phyloP scores from a whole-genome alignment of 2,329 filamentous ascomycete species.

The Ceratocystis alfenasii region DNA sequence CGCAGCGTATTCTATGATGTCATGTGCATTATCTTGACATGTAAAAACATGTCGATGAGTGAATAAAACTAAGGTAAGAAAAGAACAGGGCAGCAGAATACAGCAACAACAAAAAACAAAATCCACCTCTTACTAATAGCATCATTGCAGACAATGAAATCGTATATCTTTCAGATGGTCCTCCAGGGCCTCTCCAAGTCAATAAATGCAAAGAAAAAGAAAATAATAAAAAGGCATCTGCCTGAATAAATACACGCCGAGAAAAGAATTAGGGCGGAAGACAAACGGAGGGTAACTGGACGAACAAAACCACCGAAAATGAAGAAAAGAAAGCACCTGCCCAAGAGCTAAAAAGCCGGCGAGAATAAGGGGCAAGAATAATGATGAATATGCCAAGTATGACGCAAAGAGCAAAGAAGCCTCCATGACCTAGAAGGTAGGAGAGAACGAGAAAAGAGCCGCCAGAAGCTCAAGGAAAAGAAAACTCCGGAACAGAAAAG shows the following conservation, averaged over 20 bases:
- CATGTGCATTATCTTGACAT: conserved; percentile 21
- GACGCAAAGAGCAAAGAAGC: conserved; percentile 15
- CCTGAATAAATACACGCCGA: not conserved
- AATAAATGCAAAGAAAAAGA: conserved; percentile 5
- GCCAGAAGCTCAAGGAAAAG: conserved; percentile 17
- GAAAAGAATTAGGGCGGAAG: conserved; percentile 8
- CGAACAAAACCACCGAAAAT: not conserved
- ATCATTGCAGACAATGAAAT: conserved; percentile 22
- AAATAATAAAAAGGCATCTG: not conserved
- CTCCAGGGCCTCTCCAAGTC: conserved; percentile 6
- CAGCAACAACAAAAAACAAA: conserved; percentile 7
- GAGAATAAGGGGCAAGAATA: conserved; percentile 5
- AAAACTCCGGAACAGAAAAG: conserved; percentile 13
- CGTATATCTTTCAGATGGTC: conserved; percentile 21
- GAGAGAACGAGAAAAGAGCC: conserved; percentile 8
- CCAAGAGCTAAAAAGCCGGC: conserved; percentile 6
- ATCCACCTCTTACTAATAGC: conserved; percentile 14
- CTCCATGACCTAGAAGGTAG: conserved; percentile 13
- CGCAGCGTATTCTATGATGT: conserved; percentile 13
- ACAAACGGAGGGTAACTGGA: not conserved
- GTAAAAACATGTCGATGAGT: conserved; percentile 20
- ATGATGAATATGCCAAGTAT: conserved; percentile 13
- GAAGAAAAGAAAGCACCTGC: conserved; percentile 6
- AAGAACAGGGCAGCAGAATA: conserved; percentile 11
- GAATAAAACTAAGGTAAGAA: conserved; percentile 5